These are phyloP conservation scores for Cupressus sempervirens DNA, from an alignment of 75 land plant species.

Conservation along the genomic window DNA sequence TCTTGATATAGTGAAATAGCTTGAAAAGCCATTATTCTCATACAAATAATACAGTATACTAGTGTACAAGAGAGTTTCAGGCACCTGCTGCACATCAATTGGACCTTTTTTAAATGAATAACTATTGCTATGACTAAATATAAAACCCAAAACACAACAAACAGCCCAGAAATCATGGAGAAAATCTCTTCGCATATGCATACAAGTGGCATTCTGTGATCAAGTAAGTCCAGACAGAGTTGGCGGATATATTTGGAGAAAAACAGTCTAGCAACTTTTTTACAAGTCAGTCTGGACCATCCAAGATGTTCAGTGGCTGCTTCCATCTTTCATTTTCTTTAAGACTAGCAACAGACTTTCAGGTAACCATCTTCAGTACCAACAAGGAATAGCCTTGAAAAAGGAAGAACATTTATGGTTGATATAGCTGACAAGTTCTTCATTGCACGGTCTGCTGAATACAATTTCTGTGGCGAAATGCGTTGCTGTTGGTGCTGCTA, in stretches of 20 bases:
- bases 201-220: background rate
- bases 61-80: background rate
- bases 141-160: too few relatives aligned
- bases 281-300: background rate
- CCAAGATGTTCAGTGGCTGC: background rate
- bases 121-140: too few relatives aligned
- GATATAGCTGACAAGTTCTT: conserved; percentile 55
- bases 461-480: conserved; percentile 51
- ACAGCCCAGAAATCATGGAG: background rate
- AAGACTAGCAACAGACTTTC: conserved; percentile 57
- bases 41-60: background rate
- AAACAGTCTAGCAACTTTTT: background rate
- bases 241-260: background rate
- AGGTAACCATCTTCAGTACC: conserved; percentile 91
- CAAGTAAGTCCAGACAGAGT: background rate
- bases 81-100: background rate
- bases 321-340: background rate
- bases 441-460: conserved; percentile 41
- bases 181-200: background rate
- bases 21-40: background rate
- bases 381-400: conserved; percentile 73
- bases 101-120: too few relatives aligned
- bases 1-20: background rate
- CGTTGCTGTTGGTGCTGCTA: conserved; percentile 51
- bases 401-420: conserved; percentile 67